Base-by-base conservation (phyloP, 768 basidiomycete genomes). In the Podaxis rugospora region DNA sequence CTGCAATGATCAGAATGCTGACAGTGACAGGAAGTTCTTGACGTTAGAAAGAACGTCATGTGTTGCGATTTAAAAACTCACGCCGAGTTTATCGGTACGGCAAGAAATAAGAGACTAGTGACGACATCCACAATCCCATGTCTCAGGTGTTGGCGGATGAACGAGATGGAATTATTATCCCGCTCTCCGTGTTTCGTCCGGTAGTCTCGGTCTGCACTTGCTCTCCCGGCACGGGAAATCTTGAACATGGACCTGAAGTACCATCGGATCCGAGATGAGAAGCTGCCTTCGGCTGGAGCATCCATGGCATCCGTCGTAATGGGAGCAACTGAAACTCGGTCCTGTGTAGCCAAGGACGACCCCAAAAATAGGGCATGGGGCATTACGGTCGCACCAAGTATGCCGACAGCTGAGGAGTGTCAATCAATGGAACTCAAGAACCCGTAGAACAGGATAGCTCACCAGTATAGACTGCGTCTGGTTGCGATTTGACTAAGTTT, bases 61-160 rank as follows among this genome's bases (percentile, higher is more conserved):
- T 21, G n/a, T 56, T 5, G 5, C 14, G 9, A 51, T 37, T 49
- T 49, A 55, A 46, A 25, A 36, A 64, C 74, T 66, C 59, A 86
- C 87, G 87, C 73, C 13, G 89, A 81, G 67, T 93, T 93, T 72
- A 93, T 90, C 14, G 87, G 78, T 14, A 93, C 79, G 0, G 92
- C 92, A 57, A 93, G 76, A 1, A 83, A 82, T 44, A 92, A 70
- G 40, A 93, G 73, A 63, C 83, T 84, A 39, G 76, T 63, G 10
- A 82, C 74, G 10, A 90, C 77, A 65, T 92, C 87, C 57, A 79
- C 73, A 66, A 83, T 75, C 0, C 80, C 78, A 63, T 87, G 84
- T 28, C 71, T 69, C n/a, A 88, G 72, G 66, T 88, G 86, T 18
- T 81, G 74, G 21, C 65, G 73, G 51, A 87, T 68, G 61, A 88